These are phyloP conservation scores for Taphrina deformans DNA, from an alignment of 1,139 yeast species.

Conservation along the genomic window DNA sequence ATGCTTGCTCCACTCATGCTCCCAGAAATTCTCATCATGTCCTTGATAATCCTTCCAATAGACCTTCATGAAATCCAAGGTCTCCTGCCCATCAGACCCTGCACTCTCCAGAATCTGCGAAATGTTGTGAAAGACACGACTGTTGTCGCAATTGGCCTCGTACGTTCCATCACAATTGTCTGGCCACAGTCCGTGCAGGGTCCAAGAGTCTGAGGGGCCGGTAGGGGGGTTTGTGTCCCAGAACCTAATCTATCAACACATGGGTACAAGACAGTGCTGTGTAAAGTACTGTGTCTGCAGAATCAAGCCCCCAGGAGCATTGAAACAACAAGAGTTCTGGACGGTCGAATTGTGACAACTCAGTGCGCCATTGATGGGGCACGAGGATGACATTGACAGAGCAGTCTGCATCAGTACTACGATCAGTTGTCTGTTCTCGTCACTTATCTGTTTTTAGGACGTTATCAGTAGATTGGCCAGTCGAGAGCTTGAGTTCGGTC, in stretches of 20 bases:
- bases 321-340: slow-evolving; percentile 74
- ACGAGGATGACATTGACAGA: background rate
- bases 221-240: slow-evolving; percentile 55
- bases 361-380: slow-evolving; percentile 20
- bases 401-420: slow-evolving; percentile 6
- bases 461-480: no score
- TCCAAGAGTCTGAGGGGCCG: slow-evolving; percentile 62
- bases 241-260: background rate
- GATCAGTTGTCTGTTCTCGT: no score
- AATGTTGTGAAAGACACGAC: slow-evolving; percentile 35
- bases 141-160: slow-evolving; percentile 69
- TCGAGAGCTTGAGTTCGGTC: no score
- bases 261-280: background rate
- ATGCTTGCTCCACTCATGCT: slow-evolving; percentile 92
- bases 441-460: no score
- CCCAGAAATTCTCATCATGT: slow-evolving; percentile 75
- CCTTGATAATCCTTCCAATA: slow-evolving; percentile 72
- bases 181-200: slow-evolving; percentile 85
- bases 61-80: slow-evolving; percentile 59
- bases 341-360: slow-evolving; percentile 38
- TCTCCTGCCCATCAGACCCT: slow-evolving; percentile 47
- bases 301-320: slow-evolving; percentile 81
- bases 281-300: slow-evolving; percentile 88
- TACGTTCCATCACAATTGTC: slow-evolving; percentile 75
- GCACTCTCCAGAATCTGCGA: background rate